phyloP scores from a whole-genome alignment of 257 asterid genomes.

The Solanum pennellii region DNA sequence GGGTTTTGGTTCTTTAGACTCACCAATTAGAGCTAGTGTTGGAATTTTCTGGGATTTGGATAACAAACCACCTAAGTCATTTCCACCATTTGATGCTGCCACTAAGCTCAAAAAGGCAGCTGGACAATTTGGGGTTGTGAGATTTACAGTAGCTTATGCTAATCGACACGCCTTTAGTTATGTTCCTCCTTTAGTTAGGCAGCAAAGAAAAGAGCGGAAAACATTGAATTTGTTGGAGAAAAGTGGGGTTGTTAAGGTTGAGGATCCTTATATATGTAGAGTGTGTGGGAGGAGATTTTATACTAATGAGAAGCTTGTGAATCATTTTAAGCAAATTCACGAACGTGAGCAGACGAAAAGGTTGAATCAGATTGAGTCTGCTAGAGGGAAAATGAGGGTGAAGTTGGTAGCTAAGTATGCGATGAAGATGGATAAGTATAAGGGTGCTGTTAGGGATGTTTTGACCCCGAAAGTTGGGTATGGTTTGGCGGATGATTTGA shows the following conservation, averaged over 20 bases:
- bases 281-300: conserved; percentile 91
- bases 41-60: conserved; percentile 93
- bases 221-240: conserved; percentile 42
- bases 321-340: conserved; percentile 81
- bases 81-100: conserved; percentile 82
- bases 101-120: conserved; percentile 50
- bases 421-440: conserved; percentile 84
- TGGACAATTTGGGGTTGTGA: conserved; percentile 60
- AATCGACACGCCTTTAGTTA: conserved; percentile 64
- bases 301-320: conserved; percentile 40
- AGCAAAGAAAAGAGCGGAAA: conserved; percentile 41
- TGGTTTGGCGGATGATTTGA: conserved; percentile 67
- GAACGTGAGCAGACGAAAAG: conserved; percentile 76
- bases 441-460: conserved; percentile 56
- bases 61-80: conserved; percentile 74
- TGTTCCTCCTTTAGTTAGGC: conserved; percentile 53
- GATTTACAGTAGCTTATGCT: conserved; percentile 65
- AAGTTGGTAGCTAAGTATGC: conserved; percentile 61
- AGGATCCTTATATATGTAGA: conserved; percentile 52
- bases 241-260: conserved; percentile 36
- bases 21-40: conserved; percentile 27
- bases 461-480: conserved; percentile 69
- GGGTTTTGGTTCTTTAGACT: conserved; percentile 9
- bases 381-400: conserved; percentile 69
- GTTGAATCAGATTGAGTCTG: conserved; percentile 69